These are phyloP conservation scores for Elsinoe australis DNA, from an alignment of 2,329 filamentous ascomycete species.

Conservation along the genomic window DNA sequence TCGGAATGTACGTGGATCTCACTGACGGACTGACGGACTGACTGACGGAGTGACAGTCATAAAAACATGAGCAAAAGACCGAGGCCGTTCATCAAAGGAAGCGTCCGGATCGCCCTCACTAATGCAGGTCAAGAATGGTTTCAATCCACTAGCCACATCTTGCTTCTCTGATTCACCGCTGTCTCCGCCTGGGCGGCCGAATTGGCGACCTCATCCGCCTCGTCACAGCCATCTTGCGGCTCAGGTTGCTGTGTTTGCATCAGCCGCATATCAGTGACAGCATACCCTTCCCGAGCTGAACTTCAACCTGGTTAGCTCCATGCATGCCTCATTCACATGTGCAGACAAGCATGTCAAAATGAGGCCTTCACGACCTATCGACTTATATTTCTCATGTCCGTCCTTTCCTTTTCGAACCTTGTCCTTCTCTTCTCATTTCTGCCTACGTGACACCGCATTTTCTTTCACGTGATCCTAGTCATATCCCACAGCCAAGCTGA, in stretches of 20 bases:
- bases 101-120: neutral
- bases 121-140: conserved; percentile 11
- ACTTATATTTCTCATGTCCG: conserved; percentile 4
- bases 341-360: conserved; percentile 1
- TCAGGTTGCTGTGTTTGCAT: neutral
- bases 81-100: neutral
- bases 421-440: neutral
- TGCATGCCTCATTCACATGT: conserved; percentile 7
- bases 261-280: conserved; percentile 3
- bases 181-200: conserved; percentile 6
- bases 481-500: conserved; percentile 7
- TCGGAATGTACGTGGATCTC: no score
- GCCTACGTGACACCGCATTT: conserved; percentile 7
- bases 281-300: conserved; percentile 1
- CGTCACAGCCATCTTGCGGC: conserved; percentile 2
- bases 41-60: neutral
- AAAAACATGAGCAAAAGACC: neutral
- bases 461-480: conserved; percentile 5
- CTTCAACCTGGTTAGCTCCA: neutral
- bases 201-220: conserved; percentile 12
- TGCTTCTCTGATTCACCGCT: conserved; percentile 1
- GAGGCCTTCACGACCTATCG: conserved; percentile 3
- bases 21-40: no score
- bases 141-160: conserved; percentile 7
- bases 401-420: neutral